Conservation (phyloP, 331 rosid genomes). For the Dryas integrifolia region DNA sequence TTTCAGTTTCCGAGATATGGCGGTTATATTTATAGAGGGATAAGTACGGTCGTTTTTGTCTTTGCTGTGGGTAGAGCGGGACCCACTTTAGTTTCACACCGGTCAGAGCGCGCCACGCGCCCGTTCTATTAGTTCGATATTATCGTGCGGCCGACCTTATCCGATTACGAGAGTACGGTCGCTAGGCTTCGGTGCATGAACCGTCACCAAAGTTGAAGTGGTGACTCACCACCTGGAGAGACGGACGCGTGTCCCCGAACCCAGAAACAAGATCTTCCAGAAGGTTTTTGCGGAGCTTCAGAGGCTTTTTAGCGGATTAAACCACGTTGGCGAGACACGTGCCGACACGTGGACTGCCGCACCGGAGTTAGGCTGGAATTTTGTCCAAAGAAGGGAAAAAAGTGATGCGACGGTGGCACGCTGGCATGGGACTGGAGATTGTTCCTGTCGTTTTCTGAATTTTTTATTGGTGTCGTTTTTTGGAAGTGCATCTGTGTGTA, state of each 20-base stretch:
- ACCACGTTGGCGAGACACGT: constrained; percentile 56
- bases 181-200: constrained; percentile 37
- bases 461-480: not conserved
- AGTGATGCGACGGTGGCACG: constrained; percentile 32
- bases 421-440: not conserved
- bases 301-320: constrained; percentile 35
- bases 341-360: constrained; percentile 46
- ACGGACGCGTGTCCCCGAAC: constrained; percentile 25
- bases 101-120: constrained; percentile 38
- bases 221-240: constrained; percentile 6
- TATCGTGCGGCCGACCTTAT: constrained; percentile 71
- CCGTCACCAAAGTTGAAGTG: constrained; percentile 17
- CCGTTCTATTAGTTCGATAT: constrained; percentile 16
- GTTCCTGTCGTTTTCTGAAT: too few species aligned
- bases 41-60: constrained; percentile 63
- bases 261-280: not conserved
- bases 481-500: not conserved
- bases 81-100: constrained; percentile 39
- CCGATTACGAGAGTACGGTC: constrained; percentile 45
- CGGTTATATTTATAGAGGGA: constrained; percentile 48
- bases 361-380: constrained; percentile 61
- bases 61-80: constrained; percentile 32
- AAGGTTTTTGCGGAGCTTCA: not conserved
- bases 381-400: constrained; percentile 27
- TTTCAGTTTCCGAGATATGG: constrained; percentile 11